Conservation (phyloP, 306 rosid genomes). For the Styphnolobium japonicum region DNA sequence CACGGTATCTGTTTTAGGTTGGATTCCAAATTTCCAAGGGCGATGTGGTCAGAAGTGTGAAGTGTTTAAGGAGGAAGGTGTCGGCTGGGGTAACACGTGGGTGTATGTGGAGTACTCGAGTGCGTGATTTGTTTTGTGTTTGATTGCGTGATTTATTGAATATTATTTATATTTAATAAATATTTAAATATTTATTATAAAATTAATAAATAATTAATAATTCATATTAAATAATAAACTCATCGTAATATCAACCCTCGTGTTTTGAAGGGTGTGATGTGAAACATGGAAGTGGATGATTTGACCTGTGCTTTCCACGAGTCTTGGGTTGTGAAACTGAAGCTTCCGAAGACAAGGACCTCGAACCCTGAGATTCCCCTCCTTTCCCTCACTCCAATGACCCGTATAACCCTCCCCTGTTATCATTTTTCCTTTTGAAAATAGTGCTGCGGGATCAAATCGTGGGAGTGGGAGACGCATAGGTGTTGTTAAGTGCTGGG, state of each 20-base stretch:
- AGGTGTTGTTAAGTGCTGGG: neutral
- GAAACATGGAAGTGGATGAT: too few relatives aligned
- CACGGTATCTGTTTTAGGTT: neutral
- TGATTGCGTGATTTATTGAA: neutral
- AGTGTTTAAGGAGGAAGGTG: neutral
- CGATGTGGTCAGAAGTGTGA: too few relatives aligned
- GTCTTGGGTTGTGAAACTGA: neutral
- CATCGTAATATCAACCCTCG: too few relatives aligned
- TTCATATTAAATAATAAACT: too few relatives aligned
- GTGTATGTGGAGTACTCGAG: neutral
- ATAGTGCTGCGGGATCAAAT: neutral
- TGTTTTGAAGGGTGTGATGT: too few relatives aligned
- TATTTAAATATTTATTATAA: too few relatives aligned
- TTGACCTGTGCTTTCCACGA: neutral
- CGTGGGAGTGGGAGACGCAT: neutral
- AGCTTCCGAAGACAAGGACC: neutral
- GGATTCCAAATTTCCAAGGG: too few relatives aligned
- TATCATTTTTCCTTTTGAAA: constrained; percentile 15
- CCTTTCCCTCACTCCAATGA: neutral
- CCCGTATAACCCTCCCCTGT: neutral
- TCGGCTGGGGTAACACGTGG: neutral
- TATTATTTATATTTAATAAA: too few relatives aligned
- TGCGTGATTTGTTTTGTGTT: neutral
- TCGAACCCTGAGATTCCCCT: constrained; percentile 5
- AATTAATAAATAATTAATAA: too few relatives aligned